Evolutionary conservation across 345 rosid species (phyloP).

Genomic region (Excoecaria agallocha): DNA sequence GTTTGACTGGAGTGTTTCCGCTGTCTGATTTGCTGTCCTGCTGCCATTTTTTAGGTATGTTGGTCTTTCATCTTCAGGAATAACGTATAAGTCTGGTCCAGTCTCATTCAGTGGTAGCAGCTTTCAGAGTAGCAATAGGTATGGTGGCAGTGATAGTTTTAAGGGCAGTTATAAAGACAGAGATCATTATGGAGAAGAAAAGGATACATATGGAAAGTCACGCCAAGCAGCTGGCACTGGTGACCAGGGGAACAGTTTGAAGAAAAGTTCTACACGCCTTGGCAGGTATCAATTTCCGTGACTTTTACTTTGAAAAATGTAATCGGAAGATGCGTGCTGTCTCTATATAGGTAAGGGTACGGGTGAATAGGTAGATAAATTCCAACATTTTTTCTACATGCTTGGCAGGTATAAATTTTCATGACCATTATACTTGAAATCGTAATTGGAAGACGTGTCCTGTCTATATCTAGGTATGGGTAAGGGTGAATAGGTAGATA

Average conservation of each 20-base stretch:
- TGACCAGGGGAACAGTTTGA: constrained; percentile 36
- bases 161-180: constrained; percentile 48
- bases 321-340: neutral
- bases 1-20: constrained; percentile 7
- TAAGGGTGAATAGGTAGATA: too few relatives aligned
- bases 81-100: constrained; percentile 66
- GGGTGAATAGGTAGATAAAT: neutral
- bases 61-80: constrained; percentile 87
- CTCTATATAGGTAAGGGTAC: neutral
- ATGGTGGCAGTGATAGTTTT: constrained; percentile 51
- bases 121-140: constrained; percentile 47
- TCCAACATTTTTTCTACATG: neutral
- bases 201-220: constrained; percentile 55
- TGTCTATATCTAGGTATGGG: too few relatives aligned
- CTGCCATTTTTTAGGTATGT: constrained; percentile 54
- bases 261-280: constrained; percentile 42
- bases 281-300: constrained; percentile 48
- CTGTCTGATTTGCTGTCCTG: constrained; percentile 19
- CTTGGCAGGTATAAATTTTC: too few relatives aligned
- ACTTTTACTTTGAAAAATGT: constrained; percentile 5
- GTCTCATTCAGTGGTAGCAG: constrained; percentile 55
- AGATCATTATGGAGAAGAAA: constrained; percentile 39
- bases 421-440: too few relatives aligned
- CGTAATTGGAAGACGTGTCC: too few relatives aligned
- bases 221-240: constrained; percentile 39